phyloP scores from a whole-genome alignment of 306 rosid species.

The Glycine soja region DNA sequence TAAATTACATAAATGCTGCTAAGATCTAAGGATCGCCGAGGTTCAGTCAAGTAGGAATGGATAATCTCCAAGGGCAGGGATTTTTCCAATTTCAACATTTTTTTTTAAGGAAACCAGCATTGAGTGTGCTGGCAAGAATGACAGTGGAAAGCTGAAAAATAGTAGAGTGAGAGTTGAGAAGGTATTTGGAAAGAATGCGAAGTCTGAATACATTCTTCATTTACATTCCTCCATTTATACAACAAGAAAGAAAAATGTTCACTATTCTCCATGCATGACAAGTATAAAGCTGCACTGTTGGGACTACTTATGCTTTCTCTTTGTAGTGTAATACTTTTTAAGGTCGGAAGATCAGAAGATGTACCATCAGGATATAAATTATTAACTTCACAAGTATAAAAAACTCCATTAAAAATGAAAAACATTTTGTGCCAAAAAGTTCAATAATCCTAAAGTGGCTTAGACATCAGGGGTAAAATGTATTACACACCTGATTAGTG shows the following conservation, averaged over 20 bases:
- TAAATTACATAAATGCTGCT: constrained; percentile 2
- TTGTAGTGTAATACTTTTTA: neutral
- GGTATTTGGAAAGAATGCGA: too few species aligned
- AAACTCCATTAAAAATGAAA: neutral
- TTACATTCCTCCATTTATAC: constrained; percentile 1
- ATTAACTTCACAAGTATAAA: neutral
- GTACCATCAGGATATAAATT: constrained; percentile 5
- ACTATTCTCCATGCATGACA: neutral
- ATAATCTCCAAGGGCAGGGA: neutral
- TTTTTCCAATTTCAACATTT: constrained; percentile 14
- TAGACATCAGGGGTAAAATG: constrained; percentile 7
- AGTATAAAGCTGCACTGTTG: neutral
- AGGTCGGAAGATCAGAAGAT: neutral
- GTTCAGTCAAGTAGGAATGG: neutral
- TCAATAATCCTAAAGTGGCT: constrained; percentile 12
- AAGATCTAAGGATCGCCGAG: constrained; percentile 14
- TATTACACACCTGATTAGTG: constrained; percentile 77
- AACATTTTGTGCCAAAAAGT: constrained; percentile 13
- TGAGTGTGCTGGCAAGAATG: neutral
- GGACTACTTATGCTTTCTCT: neutral
- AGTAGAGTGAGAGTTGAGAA: too few species aligned
- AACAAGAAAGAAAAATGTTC: neutral
- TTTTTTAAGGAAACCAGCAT: neutral
- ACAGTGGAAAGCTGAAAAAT: constrained; percentile 6
- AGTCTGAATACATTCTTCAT: neutral